Base-by-base conservation (phyloP, 306 rosid genomes). In the Urtica urens region DNA sequence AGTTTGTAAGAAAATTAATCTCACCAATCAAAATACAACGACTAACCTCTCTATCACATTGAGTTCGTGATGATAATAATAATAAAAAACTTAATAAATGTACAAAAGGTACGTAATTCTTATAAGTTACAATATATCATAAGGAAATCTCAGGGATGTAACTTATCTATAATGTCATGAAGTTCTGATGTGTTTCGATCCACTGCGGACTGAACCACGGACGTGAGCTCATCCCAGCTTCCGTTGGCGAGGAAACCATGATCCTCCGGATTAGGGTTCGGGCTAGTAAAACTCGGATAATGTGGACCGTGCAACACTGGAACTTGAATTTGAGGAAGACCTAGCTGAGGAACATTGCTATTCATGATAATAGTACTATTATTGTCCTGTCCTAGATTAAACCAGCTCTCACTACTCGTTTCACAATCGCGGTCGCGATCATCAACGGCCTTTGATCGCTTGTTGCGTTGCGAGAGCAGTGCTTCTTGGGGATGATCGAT, bases 161-260 rank as follows among this genome's bases (percentile, higher is more conserved):
- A 24, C 20, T 26, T 28, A 27, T 18, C 44, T 34, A 34, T 51
- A 51, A n/a, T 21, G 30, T 73, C 68, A 58, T 57, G 19, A 41
- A 53, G 66, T 81, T 3, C n/a, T 35, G 40, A 72, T 16, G 74
- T 67, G 26, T 50, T 53, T 13, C 41, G 40, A 67, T 78, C 81
- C 31, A 22, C 12, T 25, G 81, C 81, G 16, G 70, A 62, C 66
- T 78, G 78, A 51, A 83, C 83, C 42, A 87, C 60, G 15, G 80
- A 53, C 59, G 68, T 67, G 22, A 83, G 70, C 68, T 83, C 93
- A 51, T 88, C 88, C 86, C 88, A 88, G 44, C 56, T 78, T 42
- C 62, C 86, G 57, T 72, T 43, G 10, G 53, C 51, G 43, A 83
- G 65, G 27, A 65, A 17, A 64, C 76, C 76, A 12, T 11, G 49